A percentile compares a stretch with the other conserved stretches of the same genome.
These are phyloP conservation scores for Turritis glabra DNA, from an alignment of 345 rosid species.

Conservation along the genomic window DNA sequence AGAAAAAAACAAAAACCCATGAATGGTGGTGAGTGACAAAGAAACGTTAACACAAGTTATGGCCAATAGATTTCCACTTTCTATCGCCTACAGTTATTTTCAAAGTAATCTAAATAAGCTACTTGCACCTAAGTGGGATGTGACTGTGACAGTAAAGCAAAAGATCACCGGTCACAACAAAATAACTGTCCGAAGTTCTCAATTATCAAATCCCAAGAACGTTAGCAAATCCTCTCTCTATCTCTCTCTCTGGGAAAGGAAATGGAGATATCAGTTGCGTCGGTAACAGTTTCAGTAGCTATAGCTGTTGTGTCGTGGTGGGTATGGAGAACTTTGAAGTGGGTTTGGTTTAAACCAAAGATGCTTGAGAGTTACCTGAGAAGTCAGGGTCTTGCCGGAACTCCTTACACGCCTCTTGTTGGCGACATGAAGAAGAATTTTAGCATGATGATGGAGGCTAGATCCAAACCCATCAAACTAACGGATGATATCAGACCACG, in stretches of 20 bases:
- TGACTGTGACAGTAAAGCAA: too few relatives aligned
- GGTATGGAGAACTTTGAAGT: not conserved
- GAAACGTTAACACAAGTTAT: too few relatives aligned
- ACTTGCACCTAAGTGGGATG: too few relatives aligned
- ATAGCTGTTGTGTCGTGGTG: not conserved
- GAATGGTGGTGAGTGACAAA: too few relatives aligned
- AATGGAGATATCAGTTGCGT: not conserved
- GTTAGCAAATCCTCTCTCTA: not conserved
- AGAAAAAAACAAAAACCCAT: too few relatives aligned
- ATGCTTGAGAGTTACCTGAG: not conserved
- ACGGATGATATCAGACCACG: not conserved
- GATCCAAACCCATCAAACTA: conserved; percentile 1
- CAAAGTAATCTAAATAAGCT: too few relatives aligned
- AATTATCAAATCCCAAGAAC: too few relatives aligned
- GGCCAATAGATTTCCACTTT: too few relatives aligned
- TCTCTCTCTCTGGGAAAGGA: not conserved
- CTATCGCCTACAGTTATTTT: too few relatives aligned
- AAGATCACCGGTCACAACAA: too few relatives aligned
- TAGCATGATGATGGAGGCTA: not conserved
- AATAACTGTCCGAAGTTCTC: too few relatives aligned
- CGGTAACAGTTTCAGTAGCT: not conserved
- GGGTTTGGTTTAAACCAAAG: not conserved
- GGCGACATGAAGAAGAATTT: not conserved
- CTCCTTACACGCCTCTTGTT: not conserved
- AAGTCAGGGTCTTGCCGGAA: not conserved